Evolutionary conservation across 2,329 filamentous ascomycete genomes (phyloP), one percentile per base, ranked within the genome.

Genomic region (Fusarium transvaalense): DNA sequence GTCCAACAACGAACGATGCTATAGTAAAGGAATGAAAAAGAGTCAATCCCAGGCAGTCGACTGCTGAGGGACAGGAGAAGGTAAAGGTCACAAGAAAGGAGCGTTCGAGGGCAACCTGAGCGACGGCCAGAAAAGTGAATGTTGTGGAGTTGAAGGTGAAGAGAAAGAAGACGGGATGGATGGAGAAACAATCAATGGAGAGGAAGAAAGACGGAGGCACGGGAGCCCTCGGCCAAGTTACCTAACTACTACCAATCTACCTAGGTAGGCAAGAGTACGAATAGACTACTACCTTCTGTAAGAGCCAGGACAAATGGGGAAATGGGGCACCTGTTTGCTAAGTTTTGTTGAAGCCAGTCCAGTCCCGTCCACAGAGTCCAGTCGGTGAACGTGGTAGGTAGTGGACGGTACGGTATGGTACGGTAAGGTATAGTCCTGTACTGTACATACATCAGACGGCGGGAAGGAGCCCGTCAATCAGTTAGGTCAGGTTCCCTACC

Each of bases 21-120:
- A 53, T 66, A 35, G 56, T 69, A 43, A 64, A 65, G 56, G 56
- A 66, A 64, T 60, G 66, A 66, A 63, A 50, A 61, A 66, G 59
- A 52, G 54, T 43, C 61, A 50, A 53, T 55, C 50, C 52, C 47
- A 50, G 54, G 54, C 50, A 57, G n/a, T 43, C 66, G 41, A 42
- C 57, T 60, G 41, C 51, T 56, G 41, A 46, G 52, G 42, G 29
- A 41, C 17, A 21, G 31, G 39, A 61, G 19, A 51, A 42, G 50
- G 42, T 45, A 56, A 60, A 58, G 51, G 38, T 50, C 57, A 56
- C 19, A 61, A 57, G 55, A 60, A 67, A 64, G 58, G 53, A 70
- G 56, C 64, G 56, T 53, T 59, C 37, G 45, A 56, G 53, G 34
- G 37, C 27, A 53, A 42, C 34, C 45, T 53, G 45, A 53, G 45